Base-by-base conservation (phyloP, 2,329 filamentous ascomycete species). In the Penicillium sp. region DNA sequence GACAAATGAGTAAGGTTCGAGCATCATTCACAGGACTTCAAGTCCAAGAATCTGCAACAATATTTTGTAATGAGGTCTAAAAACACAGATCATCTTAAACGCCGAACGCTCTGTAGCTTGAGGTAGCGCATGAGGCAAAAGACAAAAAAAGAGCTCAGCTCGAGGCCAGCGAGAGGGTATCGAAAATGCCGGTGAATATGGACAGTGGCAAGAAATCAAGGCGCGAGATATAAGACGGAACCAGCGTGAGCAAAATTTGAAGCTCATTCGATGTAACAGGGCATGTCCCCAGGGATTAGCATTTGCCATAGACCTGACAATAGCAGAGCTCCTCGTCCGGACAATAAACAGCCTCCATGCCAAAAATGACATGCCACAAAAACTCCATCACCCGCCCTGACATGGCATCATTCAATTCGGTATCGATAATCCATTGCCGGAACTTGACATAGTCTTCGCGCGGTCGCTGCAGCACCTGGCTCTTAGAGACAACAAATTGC, bases 321-420 rank as follows among this genome's bases (percentile, higher is more conserved):
- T 76, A 75, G 58, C 74, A 76, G 37, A 76, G 55, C 51, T 73
- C 59, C 53, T 75, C 68, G 33, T 76, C 71, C 14, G 74, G 74
- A 60, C 74, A 76, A 58, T 78, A 76, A 19, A 81, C 72, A 7
- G 77, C 71, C 25, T 76, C 69, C 68, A 73, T 75, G 37, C 76
- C 76, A 60, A 79, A 84, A 72, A 82, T 79, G 72, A 86, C 81
- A 71, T 89, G 87, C 87, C 87, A 90, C 19, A 87, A 73, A 66
- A 87, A 89, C 70, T 89, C 87, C 71, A 88, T 82, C 2, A 89
- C 81, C 25, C 87, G 78, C 1, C 87, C 87, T 30, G 82, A 86
- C 28, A 83, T 73, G 19, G 80, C 80, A 69, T 88, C 85, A 5
- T 79, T 79, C 54, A 86, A 71, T 4, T 81, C 74, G 2, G 86